phyloP scores from a whole-genome alignment of 257 asterid species.

The Anisodus tanguticus region DNA sequence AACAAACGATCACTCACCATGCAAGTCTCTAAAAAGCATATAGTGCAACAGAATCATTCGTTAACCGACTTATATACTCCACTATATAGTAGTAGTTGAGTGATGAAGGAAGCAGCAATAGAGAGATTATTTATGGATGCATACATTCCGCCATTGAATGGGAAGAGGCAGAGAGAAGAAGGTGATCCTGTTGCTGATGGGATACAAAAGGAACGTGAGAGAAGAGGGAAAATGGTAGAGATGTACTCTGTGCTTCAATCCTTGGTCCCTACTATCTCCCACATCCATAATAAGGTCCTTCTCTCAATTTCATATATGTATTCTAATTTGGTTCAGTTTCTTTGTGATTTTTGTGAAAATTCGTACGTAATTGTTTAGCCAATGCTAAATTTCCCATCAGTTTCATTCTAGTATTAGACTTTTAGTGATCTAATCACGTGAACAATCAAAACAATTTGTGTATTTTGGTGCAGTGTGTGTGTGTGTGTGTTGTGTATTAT shows the following conservation, averaged over 20 bases:
- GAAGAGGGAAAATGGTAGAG: conserved; percentile 49
- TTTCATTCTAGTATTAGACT: too few relatives aligned
- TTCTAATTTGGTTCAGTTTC: background rate
- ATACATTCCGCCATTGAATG: background rate
- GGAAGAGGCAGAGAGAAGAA: conserved; percentile 35
- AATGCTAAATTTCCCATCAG: too few relatives aligned
- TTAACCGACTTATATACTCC: conserved; percentile 33
- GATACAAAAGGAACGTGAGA: conserved; percentile 36
- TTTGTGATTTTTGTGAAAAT: background rate
- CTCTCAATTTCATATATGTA: background rate
- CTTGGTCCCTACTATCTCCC: conserved; percentile 55
- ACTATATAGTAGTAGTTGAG: background rate
- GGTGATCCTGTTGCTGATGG: background rate
- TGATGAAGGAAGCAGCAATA: conserved; percentile 46
- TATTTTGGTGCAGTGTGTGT: too few relatives aligned
- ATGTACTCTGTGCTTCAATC: conserved; percentile 57
- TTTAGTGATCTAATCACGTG: too few relatives aligned
- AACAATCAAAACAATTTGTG: too few relatives aligned
- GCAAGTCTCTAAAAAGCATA: background rate
- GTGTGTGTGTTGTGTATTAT: too few relatives aligned
- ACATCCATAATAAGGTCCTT: conserved; percentile 57
- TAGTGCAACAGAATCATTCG: conserved; percentile 24
- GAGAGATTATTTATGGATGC: conserved; percentile 48
- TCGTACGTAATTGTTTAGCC: too few relatives aligned
- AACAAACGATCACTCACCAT: background rate